Base-by-base conservation (phyloP, 345 rosid species). In the Isatis tinctoria region DNA sequence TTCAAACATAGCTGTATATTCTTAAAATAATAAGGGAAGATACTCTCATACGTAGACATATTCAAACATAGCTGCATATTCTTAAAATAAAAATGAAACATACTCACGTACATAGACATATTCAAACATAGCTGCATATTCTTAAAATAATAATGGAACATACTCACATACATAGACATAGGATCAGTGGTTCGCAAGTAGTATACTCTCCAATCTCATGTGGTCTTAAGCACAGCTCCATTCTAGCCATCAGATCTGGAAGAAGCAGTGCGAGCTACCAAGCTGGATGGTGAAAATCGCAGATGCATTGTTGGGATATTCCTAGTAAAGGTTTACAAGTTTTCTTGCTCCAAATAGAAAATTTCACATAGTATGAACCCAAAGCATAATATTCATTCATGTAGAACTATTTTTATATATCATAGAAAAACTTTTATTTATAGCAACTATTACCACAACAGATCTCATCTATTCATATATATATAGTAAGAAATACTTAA, bases 401-500 rank as follows among this genome's bases (percentile, higher is more conserved):
- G 62, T 20, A 51, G n/a, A 62, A 51, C 43, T 12, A 51, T 28
- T 52, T 28, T 27, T 2, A 43, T 16, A 24, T 2, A 65, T 11
- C 39, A 56, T 9, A 17, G 2, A 30, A 51, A 51, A 51, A 2
- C 5, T 35, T 18, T 61, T 11, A 27, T 17, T 22, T 49, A 37
- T 27, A 2, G 24, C 14, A 48, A 17, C 36, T 73, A 18, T 27
- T 41, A 51, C n/a, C 56, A 41, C 28, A 73, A 32, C 44, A 41
- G 45, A 63, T 72, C 53, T 51, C 9, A 26, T 13, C 17, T 32
- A 18, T 48, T 12, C n/a, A 24, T 44, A 30, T 27, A 62, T 51
- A 62, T 35, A 4, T 13, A 65, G 3, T 22, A 75, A 30, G 39
- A 75, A 22, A 52, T n/a, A 68, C 74, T 52, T 68, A 52, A 48